phyloP scores from a whole-genome alignment of 2,329 filamentous ascomycete species.

The Penicillium sp. region DNA sequence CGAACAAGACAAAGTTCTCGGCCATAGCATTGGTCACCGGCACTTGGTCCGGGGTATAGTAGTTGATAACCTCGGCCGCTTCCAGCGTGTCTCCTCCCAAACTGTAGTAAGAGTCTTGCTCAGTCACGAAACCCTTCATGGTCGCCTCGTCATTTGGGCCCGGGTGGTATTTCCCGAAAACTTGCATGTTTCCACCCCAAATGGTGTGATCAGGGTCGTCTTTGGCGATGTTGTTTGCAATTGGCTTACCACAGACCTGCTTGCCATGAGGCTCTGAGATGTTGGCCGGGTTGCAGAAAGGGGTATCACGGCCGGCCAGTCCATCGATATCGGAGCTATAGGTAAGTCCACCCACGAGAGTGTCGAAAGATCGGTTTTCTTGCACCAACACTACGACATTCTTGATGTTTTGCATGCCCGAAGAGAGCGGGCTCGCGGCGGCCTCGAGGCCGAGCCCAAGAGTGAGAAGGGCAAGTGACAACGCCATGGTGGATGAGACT shows the following conservation, averaged over 20 bases:
- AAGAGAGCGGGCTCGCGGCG: constrained; percentile 7
- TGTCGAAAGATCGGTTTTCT: constrained; percentile 49
- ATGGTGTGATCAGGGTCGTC: constrained; percentile 52
- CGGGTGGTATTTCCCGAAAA: constrained; percentile 46
- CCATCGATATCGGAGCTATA: constrained; percentile 45
- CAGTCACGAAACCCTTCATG: constrained; percentile 50
- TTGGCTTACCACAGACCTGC: constrained; percentile 40
- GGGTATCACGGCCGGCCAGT: constrained; percentile 20
- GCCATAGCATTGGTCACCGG: constrained; percentile 47
- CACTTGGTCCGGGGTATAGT: constrained; percentile 48
- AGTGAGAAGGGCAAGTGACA: constrained; percentile 13
- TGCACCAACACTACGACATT: constrained; percentile 55
- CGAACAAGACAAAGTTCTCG: constrained; percentile 51
- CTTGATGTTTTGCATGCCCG: constrained; percentile 46
- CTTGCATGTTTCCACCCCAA: constrained; percentile 48
- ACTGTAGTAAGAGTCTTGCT: constrained; percentile 44
- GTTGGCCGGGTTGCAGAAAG: constrained; percentile 49
- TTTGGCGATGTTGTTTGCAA: constrained; percentile 37
- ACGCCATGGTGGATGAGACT: constrained; percentile 2
- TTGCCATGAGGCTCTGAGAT: constrained; percentile 27
- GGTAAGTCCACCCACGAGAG: constrained; percentile 46
- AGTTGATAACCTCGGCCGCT: constrained; percentile 50
- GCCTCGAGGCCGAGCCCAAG: constrained; percentile 12
- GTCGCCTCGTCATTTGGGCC: constrained; percentile 27
- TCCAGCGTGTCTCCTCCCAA: constrained; percentile 38